phyloP scores from a whole-genome alignment of 164 flowering plant genomes.

The Vitis rotundifolia region DNA sequence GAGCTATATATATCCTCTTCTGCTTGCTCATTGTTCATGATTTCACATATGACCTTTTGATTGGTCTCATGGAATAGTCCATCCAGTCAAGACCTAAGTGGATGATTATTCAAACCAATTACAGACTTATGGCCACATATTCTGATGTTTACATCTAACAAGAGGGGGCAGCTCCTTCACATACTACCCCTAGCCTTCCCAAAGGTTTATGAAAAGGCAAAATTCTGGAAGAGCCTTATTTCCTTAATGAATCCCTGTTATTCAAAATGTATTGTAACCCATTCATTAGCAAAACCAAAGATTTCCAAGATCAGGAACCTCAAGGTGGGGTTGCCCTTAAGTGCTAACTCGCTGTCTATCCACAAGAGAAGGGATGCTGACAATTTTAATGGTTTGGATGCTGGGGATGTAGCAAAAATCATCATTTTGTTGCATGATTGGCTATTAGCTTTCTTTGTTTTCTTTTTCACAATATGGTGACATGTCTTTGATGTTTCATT shows the following conservation, averaged over 20 bases:
- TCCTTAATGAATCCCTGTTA: too few relatives aligned
- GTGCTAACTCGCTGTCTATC: neutral
- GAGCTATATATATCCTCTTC: neutral
- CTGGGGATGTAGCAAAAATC: neutral
- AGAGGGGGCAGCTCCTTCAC: too few relatives aligned
- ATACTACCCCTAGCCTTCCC: too few relatives aligned
- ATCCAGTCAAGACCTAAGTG: neutral
- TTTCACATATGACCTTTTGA: neutral
- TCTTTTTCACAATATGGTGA: neutral
- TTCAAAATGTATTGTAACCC: neutral
- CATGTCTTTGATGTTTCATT: conserved; percentile 1
- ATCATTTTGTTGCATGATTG: neutral
- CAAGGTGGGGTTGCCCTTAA: neutral
- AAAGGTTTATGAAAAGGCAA: too few relatives aligned
- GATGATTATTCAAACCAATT: neutral
- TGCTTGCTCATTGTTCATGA: neutral
- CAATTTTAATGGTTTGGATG: neutral
- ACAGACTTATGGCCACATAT: neutral
- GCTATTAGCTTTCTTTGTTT: neutral
- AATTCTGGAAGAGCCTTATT: too few relatives aligned
- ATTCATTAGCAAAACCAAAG: neutral
- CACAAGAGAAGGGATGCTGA: neutral
- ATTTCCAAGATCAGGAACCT: neutral
- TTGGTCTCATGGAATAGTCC: neutral
- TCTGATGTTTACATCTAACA: too few relatives aligned